Conservation (phyloP, 306 rosid species). For the Cucurbita ficifolia region DNA sequence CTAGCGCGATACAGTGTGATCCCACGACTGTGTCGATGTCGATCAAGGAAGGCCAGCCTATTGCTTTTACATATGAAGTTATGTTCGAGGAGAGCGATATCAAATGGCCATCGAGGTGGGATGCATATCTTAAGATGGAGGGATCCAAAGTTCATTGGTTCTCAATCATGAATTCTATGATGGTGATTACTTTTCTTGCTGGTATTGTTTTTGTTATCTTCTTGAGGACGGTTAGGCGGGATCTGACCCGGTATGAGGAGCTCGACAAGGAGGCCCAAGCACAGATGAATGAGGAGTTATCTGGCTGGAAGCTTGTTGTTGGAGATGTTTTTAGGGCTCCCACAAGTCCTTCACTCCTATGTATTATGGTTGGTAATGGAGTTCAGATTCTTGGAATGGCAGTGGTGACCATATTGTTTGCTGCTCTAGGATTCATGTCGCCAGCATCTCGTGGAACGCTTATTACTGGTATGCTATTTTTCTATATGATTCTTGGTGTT, state of each 20-base stretch:
- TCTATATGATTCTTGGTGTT: constrained; percentile 58
- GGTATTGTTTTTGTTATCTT: constrained; percentile 66
- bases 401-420: constrained; percentile 54
- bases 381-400: constrained; percentile 70
- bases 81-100: constrained; percentile 52
- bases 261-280: constrained; percentile 70
- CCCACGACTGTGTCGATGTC: constrained; percentile 51
- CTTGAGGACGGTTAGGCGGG: constrained; percentile 61
- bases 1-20: constrained; percentile 32
- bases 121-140: constrained; percentile 68
- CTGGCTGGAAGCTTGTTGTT: constrained; percentile 76
- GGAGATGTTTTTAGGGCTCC: constrained; percentile 67
- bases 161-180: constrained; percentile 53
- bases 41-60: constrained; percentile 44
- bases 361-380: constrained; percentile 59
- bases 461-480: constrained; percentile 54
- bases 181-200: constrained; percentile 65
- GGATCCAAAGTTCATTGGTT: constrained; percentile 70
- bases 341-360: constrained; percentile 30
- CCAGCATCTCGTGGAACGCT: constrained; percentile 67
- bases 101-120: constrained; percentile 74
- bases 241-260: constrained; percentile 61
- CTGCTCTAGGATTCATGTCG: constrained; percentile 67
- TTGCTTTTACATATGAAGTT: constrained; percentile 48
- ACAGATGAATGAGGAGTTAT: constrained; percentile 61